phyloP scores from a whole-genome alignment of 208 protist genomes.

The Zelonia costaricensis region DNA sequence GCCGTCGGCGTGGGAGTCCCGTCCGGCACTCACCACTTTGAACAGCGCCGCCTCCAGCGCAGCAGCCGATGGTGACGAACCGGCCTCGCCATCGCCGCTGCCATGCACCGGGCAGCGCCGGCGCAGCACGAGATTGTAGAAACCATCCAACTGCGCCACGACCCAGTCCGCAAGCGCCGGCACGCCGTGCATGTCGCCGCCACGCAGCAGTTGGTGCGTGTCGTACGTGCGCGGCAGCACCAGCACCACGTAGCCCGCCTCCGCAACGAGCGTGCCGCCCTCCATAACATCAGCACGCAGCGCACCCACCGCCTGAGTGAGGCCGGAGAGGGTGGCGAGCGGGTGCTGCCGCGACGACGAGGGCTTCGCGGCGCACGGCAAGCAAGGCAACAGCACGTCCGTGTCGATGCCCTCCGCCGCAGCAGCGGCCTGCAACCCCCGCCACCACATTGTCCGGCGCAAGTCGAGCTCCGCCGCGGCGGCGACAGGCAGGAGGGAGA shows the following conservation, averaged over 20 bases:
- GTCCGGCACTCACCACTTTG: background rate
- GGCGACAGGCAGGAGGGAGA: slow-evolving; percentile 12
- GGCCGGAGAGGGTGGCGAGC: slow-evolving; percentile 20
- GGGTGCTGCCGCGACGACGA: background rate
- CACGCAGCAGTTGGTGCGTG: background rate
- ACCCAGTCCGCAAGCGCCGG: slow-evolving; percentile 43
- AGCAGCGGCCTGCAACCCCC: background rate
- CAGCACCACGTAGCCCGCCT: slow-evolving; percentile 41
- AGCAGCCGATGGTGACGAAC: background rate
- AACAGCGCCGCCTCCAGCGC: slow-evolving; percentile 2
- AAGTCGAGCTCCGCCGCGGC: background rate
- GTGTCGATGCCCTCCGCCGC: slow-evolving; percentile 9
- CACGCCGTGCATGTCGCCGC: background rate
- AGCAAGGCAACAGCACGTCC: slow-evolving; percentile 16
- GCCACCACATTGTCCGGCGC: slow-evolving; percentile 28
- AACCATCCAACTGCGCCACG: slow-evolving; percentile 48
- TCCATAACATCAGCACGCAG: slow-evolving; percentile 23
- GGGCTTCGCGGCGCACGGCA: slow-evolving; percentile 9
- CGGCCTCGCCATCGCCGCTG: slow-evolving; percentile 4
- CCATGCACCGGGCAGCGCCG: slow-evolving; percentile 30
- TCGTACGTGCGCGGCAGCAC: slow-evolving; percentile 68
- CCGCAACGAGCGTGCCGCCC: slow-evolving; percentile 15
- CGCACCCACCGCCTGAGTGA: slow-evolving; percentile 6
- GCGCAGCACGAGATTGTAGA: slow-evolving; percentile 61
- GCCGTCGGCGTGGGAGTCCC: background rate